Evolutionary conservation across 345 rosid genomes (phyloP), one percentile per base, ranked within the genome.

Genomic region (Boechera retrofracta): DNA sequence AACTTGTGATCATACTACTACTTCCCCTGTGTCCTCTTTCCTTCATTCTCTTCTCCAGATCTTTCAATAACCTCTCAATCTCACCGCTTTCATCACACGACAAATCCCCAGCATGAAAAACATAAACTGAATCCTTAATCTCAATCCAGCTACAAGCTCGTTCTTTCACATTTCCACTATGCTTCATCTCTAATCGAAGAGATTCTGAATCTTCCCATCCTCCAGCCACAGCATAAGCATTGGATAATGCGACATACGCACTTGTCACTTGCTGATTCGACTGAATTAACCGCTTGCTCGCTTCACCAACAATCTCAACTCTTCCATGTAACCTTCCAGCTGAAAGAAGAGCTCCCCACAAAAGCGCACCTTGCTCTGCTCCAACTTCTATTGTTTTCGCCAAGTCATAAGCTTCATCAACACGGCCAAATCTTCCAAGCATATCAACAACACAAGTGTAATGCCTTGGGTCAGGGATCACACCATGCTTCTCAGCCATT

Each of bases 81-180:
- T 86, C 90, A 16, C 72, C 33, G 48, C 79, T 82, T 54, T 82
- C 80, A 24, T 82, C 85, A 33, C 81, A 80, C 0, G 80, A 81
- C 29, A 82, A 21, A 68, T 89, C 83, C 21, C 98, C 93, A 4
- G 88, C 90, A 26, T 86, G 83, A 74, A 92, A 90, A 32, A 77
- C 77, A 1, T 82, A 86, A 0, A 82, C 78, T 7, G 72, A 67
- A 29, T 83, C 87, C 71, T 74, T 86, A 29, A 82, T 80, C 82
- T 93, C 94, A 15, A 93, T 66, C 97, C 98, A 91, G 73, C 95
- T 89, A 83, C 91, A 86, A 12, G 95, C 98, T 0, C 91, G 87
- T 76, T 86, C 89, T 82, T 91, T 91, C 76, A 56, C 52, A 68
- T 88, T 80, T 31, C 95, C 95, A 11, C 60, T 64, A n/a, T 39